A percentile compares a stretch with the other conserved stretches of the same genome.
phyloP scores from a whole-genome alignment of 176 grass and related monocot genomes.

The Carex myosuroides region DNA sequence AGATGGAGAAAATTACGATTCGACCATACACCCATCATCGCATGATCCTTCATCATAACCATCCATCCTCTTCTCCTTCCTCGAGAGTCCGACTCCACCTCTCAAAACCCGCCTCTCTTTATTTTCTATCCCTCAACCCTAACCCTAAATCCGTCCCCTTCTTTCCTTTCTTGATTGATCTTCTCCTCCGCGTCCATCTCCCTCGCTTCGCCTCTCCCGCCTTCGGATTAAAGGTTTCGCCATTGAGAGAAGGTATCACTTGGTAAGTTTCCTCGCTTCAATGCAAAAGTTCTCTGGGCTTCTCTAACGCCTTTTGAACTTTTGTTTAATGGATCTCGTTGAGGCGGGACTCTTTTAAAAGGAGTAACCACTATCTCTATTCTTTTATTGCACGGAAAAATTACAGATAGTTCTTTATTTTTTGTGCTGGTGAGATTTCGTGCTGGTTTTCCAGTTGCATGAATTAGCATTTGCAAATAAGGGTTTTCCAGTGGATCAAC shows the following conservation, averaged over 20 bases:
- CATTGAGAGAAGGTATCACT: neutral
- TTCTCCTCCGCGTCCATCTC: neutral
- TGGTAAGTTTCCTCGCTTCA: neutral
- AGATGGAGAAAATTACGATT: slow-evolving; percentile 54
- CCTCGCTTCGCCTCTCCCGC: neutral
- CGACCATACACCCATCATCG: slow-evolving; percentile 14
- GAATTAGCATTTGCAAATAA: neutral
- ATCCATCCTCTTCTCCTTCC: slow-evolving; percentile 6
- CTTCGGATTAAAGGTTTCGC: neutral
- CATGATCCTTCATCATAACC: neutral
- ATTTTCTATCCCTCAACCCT: slow-evolving; percentile 31
- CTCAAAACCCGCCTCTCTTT: slow-evolving; percentile 32
- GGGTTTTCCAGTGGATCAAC: neutral
- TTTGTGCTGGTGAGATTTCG: neutral
- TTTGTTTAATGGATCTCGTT: slow-evolving; percentile 9
- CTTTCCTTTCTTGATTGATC: neutral
- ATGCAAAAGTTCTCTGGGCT: neutral
- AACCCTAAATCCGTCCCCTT: slow-evolving; percentile 27
- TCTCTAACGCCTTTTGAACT: neutral
- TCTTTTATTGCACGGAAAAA: neutral
- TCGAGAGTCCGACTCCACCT: slow-evolving; percentile 24
- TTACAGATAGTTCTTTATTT: neutral
- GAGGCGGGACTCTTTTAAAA: neutral
- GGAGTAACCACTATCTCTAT: neutral
- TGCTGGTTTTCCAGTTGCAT: neutral